Evolutionary conservation across 176 grass and related monocot species (phyloP), one percentile per base, ranked within the genome.

Genomic region (Poa annua): DNA sequence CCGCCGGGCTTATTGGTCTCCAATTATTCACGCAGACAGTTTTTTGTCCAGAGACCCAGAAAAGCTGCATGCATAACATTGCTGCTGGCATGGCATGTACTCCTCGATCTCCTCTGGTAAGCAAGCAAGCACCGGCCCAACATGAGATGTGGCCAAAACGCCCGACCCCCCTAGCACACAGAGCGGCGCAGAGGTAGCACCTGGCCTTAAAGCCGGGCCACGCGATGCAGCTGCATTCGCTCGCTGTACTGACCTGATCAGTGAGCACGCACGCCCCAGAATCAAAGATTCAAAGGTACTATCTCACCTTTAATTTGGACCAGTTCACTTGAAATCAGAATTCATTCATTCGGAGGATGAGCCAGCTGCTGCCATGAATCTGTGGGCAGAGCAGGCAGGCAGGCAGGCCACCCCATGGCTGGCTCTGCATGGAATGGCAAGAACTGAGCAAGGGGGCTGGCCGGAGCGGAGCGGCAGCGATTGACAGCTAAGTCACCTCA

Each of bases 401-500:
- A 1, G 35, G 56, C 68, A 62, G 51, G 77, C 61, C 69, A 76
- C 64, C 32, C 69, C 41, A 19, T 48, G 3, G 3, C 11, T 51
- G 22, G 76, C 67, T 57, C 61, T 64, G 61, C 21, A n/a, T 60
- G 67, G 45, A 52, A 51, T 22, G 42, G 65, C 61, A 7, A 68
- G 17, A 22, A 42, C 41, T 42, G 8, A 6, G 8, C 53, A 24
- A 38, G 15, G 63, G 4, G 13, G 5, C 15, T 2, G 52, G 21
- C 29, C 63, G 68, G 39, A 57, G 4, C 29, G 54, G 13, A 14
- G 66, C 67, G 83, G 39, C 45, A 82, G 69, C 49, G 81, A 69
- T 75, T 48, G 85, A 83, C 85, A 90, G 90, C 87, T 88, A 84
- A 51, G 77, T 62, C 60, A 13, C 62, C 73, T 86, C 85, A 75